phyloP scores from a whole-genome alignment of 805 yeast genomes.

The Lachancea cidri region DNA sequence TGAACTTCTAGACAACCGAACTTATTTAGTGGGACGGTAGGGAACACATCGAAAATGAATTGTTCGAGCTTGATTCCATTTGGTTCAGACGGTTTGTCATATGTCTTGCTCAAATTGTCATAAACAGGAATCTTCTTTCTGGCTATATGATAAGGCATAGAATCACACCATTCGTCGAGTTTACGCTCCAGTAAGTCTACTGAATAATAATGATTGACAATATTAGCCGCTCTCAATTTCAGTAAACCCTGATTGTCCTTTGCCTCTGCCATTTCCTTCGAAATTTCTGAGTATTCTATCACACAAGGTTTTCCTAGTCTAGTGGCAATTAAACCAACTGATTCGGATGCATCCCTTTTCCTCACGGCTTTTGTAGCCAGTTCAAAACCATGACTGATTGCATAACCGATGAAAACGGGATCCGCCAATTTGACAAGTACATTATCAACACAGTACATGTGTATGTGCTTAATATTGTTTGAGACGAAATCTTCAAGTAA shows the following conservation, averaged over 20 bases:
- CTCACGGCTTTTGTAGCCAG: constrained; percentile 94
- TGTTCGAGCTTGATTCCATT: constrained; percentile 96
- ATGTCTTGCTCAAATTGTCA: constrained; percentile 42
- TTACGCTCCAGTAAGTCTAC: constrained; percentile 58
- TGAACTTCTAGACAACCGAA: constrained; percentile 93
- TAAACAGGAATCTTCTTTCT: constrained; percentile 74
- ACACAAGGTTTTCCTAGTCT: constrained; percentile 73
- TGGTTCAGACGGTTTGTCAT: constrained; percentile 60
- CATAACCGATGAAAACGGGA: constrained; percentile 79
- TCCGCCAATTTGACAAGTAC: constrained; percentile 89
- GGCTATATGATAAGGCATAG: constrained; percentile 92
- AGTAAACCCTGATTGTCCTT: constrained; percentile 57
- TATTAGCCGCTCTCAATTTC: constrained; percentile 87
- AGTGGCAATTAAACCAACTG: constrained; percentile 86
- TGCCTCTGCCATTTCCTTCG: constrained; percentile 64
- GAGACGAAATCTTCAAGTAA: constrained; percentile 60
- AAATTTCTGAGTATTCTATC: constrained; percentile 90
- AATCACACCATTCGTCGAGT: constrained; percentile 65
- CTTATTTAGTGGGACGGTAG: constrained; percentile 57
- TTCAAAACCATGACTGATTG: constrained; percentile 59
- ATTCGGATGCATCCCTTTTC: constrained; percentile 79
- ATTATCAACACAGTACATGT: constrained; percentile 97
- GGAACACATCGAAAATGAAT: constrained; percentile 94
- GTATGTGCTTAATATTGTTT: constrained; percentile 80
- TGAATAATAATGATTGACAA: constrained; percentile 93